phyloP scores from a whole-genome alignment of 306 rosid species.

The Delonix regia region DNA sequence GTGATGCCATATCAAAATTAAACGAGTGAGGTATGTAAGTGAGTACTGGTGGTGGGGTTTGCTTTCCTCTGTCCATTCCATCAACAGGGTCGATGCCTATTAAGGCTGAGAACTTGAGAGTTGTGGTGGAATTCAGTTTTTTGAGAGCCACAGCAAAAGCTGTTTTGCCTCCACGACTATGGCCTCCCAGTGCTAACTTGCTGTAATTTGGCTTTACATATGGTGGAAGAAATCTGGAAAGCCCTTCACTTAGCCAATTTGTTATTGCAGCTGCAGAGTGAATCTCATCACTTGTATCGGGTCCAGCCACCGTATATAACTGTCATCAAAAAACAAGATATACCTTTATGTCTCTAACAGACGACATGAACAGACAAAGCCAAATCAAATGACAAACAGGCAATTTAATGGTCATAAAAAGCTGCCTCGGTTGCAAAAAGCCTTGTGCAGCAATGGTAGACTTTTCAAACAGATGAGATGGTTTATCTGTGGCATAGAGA shows the following conservation, averaged over 20 bases:
- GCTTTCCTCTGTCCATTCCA: slow-evolving; percentile 73
- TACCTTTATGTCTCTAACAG: neutral
- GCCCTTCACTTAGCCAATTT: slow-evolving; percentile 72
- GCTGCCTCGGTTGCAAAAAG: neutral
- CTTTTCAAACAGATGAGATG: neutral
- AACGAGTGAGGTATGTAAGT: slow-evolving; percentile 69
- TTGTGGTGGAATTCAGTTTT: slow-evolving; percentile 41
- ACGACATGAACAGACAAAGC: slow-evolving; percentile 6
- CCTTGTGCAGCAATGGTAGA: neutral
- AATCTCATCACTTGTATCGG: slow-evolving; percentile 66
- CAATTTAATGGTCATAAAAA: neutral
- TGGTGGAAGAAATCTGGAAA: slow-evolving; percentile 53
- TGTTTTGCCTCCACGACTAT: slow-evolving; percentile 88
- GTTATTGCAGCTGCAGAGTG: slow-evolving; percentile 60
- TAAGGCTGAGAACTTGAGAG: slow-evolving; percentile 66
- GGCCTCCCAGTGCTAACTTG: slow-evolving; percentile 74
- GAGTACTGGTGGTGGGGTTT: slow-evolving; percentile 86
- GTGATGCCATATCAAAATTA: slow-evolving; percentile 56
- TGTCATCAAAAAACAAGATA: slow-evolving; percentile 40
- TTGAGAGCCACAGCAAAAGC: slow-evolving; percentile 74
- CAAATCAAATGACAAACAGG: slow-evolving; percentile 15
- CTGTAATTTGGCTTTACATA: slow-evolving; percentile 52
- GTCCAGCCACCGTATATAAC: slow-evolving; percentile 69
- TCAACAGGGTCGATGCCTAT: slow-evolving; percentile 93
- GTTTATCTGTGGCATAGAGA: neutral